Conservation (phyloP, 805 yeast species). For the Candida broadrunensis region DNA sequence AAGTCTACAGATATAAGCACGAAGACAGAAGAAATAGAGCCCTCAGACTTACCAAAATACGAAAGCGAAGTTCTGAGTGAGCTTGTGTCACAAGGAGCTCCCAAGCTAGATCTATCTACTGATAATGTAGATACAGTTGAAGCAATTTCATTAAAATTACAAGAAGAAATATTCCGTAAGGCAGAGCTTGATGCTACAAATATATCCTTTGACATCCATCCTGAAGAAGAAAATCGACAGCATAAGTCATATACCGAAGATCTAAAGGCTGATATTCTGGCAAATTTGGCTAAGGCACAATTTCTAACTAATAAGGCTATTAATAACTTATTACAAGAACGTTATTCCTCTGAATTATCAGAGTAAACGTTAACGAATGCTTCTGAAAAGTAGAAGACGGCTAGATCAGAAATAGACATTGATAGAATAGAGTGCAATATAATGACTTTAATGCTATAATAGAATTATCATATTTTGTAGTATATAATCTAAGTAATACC, state of each 20-base stretch:
- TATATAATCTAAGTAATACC: too few relatives aligned
- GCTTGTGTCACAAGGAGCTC: too few relatives aligned
- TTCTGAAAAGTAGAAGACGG: too few relatives aligned
- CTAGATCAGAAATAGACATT: too few relatives aligned
- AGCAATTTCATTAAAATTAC: conserved; percentile 19
- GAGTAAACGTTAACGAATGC: too few relatives aligned
- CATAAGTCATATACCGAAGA: conserved; percentile 20
- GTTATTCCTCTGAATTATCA: background rate
- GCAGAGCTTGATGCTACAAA: conserved; percentile 11
- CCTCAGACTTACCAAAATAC: too few relatives aligned
- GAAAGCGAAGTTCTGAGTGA: too few relatives aligned
- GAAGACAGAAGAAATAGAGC: too few relatives aligned
- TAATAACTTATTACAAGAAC: conserved; percentile 22
- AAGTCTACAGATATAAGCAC: too few relatives aligned
- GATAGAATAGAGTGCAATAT: too few relatives aligned
- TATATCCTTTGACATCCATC: background rate
- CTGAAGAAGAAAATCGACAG: background rate
- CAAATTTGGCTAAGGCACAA: conserved; percentile 23
- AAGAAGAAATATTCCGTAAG: conserved; percentile 15
- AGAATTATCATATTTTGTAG: too few relatives aligned
- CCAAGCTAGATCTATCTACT: background rate
- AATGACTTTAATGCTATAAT: too few relatives aligned
- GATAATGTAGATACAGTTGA: conserved; percentile 23
- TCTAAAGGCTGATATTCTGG: conserved; percentile 25
- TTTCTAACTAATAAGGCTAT: conserved; percentile 24